Percentiles rank a stretch among this genome's conserved stretches.
Conservation (phyloP, 306 rosid genomes). For the Geum urbanum region DNA sequence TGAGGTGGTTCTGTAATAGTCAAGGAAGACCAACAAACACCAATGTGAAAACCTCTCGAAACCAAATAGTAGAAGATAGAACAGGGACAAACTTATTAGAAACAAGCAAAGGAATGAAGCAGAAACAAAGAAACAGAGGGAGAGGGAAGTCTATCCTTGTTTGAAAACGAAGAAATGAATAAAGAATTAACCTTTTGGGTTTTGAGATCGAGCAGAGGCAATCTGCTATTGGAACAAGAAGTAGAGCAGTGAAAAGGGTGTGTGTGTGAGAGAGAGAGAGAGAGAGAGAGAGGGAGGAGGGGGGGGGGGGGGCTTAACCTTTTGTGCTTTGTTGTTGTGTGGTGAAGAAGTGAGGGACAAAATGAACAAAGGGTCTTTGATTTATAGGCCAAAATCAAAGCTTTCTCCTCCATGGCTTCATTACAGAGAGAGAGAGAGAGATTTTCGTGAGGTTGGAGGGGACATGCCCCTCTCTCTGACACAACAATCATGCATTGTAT, state of each 20-base stretch:
- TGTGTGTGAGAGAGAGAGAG: conserved; percentile 4
- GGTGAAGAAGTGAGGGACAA: conserved; percentile 51
- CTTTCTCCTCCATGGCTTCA: background rate
- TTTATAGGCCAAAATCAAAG: conserved; percentile 64
- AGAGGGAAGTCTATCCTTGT: conserved; percentile 35
- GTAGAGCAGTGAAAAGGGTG: conserved; percentile 22
- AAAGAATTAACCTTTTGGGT: conserved; percentile 56
- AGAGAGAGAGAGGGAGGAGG: too few species aligned
- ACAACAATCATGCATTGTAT: conserved; percentile 91
- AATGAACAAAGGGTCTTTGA: conserved; percentile 50
- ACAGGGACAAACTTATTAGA: background rate
- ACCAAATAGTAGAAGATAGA: background rate
- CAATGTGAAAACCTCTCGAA: background rate
- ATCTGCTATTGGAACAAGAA: conserved; percentile 25
- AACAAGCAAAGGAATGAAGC: background rate
- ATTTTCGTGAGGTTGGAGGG: conserved; percentile 34
- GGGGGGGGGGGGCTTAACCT: too few species aligned
- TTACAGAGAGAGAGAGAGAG: background rate
- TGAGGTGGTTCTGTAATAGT: conserved; percentile 28
- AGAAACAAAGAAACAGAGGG: conserved; percentile 18
- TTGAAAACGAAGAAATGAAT: conserved; percentile 33
- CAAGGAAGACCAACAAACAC: conserved; percentile 21
- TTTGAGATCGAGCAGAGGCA: conserved; percentile 26
- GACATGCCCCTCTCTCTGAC: conserved; percentile 86
- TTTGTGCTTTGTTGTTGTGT: conserved; percentile 7